Evolutionary conservation across 176 grass and related monocot genomes (phyloP), one percentile per base, ranked within the genome.

Genomic region (Otatea glauca): DNA sequence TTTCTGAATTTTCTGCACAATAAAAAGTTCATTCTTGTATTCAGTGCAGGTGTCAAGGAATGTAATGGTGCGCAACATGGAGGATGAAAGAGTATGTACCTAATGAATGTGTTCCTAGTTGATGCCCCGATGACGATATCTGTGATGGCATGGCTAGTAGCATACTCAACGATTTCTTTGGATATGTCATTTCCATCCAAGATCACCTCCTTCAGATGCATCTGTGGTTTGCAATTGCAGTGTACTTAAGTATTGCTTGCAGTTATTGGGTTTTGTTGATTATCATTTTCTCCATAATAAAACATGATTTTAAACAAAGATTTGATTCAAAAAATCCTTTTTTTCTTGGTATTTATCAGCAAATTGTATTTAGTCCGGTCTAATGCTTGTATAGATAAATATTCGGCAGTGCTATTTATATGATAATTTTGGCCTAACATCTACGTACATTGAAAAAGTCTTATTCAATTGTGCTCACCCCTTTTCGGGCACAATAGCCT

Each of bases 401-500:
- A 74, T 56, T 85, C 41, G 24, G 14, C 49, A 54, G 38, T 78
- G 10, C 44, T 50, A 70, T 78, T 38, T 50, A 12, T 53, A 54
- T 82, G 58, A 32, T 29, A 64, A 62, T 63, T 69, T 69, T 20
- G 17, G 17, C 1, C 68, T 65, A 87, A 67, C 32, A 65, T 65
- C 70, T 85, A 68, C 9, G 49, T 21, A 13, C 24, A 51, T n/a
- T 55, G 20, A 34, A 63, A 45, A 62, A 13, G 17, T 8, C 68
- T 39, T 38, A 29, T 70, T 87, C 41, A 83, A 18, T 83, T 79
- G 4, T 42, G 58, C 87, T 86, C 86, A 97, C 92, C 86, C 91
- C 90, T 92, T 94, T 97, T 27, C 94, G 92, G 76, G 94, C 94
- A 56, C 92, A 97, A 72, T 94, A 97, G 41, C 94, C 94, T 80